These are phyloP conservation scores for Lactarius pseudohatsudake DNA, from an alignment of 768 basidiomycete species.

Conservation along the genomic window DNA sequence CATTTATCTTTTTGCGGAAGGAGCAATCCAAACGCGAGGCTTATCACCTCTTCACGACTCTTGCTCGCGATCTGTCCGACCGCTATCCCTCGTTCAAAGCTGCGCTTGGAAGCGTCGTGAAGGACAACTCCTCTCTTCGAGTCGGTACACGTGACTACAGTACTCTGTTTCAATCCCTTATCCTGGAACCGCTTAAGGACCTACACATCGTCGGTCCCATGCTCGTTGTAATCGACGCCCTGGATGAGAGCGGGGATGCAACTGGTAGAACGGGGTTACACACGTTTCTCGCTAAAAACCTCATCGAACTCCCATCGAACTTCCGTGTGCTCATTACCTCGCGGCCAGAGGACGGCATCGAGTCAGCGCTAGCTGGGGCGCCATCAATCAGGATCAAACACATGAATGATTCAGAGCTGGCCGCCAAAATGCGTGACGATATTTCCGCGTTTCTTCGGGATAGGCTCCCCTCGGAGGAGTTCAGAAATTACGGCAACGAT, in stretches of 20 bases:
- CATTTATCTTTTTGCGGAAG: not conserved
- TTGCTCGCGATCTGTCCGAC: not conserved
- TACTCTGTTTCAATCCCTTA: not conserved
- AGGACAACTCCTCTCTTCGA: not conserved
- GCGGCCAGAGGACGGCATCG: not conserved
- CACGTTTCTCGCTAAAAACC: not conserved
- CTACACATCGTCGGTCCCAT: not conserved
- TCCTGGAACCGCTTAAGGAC: not conserved
- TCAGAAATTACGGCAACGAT: not conserved
- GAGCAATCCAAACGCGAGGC: not conserved
- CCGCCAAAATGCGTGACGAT: not conserved
- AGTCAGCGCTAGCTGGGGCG: not conserved
- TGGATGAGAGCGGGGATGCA: not conserved
- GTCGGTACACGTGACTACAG: not conserved
- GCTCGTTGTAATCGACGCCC: not conserved
- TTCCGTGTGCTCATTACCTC: not conserved
- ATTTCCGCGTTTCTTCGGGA: not conserved
- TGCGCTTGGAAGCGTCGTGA: not conserved
- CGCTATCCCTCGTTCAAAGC: not conserved
- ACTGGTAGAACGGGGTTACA: not conserved
- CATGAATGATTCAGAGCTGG: not conserved
- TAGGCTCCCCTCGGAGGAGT: not conserved
- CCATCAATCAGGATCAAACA: not conserved
- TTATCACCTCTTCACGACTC: not conserved
- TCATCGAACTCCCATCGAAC: not conserved